A percentile compares a stretch with the other conserved stretches of the same genome.
These are phyloP conservation scores for Metschnikowia colocasiae DNA, from an alignment of 805 yeast species.

Conservation along the genomic window DNA sequence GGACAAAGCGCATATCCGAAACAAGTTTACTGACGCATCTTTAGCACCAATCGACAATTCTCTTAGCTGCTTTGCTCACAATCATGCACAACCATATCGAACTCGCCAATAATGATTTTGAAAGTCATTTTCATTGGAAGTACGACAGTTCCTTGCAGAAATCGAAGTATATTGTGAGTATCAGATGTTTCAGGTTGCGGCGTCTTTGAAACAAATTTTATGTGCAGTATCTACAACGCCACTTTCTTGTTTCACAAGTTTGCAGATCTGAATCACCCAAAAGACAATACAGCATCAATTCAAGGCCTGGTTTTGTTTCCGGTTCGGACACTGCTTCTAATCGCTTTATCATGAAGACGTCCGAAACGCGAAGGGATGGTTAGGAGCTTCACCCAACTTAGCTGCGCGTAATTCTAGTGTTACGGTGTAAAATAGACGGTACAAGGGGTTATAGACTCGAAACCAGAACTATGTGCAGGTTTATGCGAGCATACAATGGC, in stretches of 20 bases:
- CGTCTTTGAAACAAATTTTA: not conserved
- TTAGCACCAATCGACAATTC: not conserved
- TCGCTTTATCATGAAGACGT: not conserved
- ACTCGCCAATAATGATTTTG: not conserved
- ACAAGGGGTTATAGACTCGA: not conserved
- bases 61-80: not conserved
- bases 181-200: not conserved
- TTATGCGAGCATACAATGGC: not conserved
- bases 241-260: slow-evolving; percentile 1
- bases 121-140: not conserved
- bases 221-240: not conserved
- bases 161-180: not conserved
- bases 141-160: not conserved
- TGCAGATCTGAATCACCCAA: too few species aligned
- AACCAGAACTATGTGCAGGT: not conserved
- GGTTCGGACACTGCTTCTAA: not conserved
- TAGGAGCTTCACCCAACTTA: not conserved
- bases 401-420: not conserved
- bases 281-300: too few species aligned
- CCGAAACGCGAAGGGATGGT: not conserved
- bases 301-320: too few species aligned
- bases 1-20: not conserved
- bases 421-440: not conserved
- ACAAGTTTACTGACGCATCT: not conserved
- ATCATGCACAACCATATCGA: not conserved